Evolutionary conservation across 2,329 filamentous ascomycete species (phyloP).

Genomic region (Hypoxylon sp.): DNA sequence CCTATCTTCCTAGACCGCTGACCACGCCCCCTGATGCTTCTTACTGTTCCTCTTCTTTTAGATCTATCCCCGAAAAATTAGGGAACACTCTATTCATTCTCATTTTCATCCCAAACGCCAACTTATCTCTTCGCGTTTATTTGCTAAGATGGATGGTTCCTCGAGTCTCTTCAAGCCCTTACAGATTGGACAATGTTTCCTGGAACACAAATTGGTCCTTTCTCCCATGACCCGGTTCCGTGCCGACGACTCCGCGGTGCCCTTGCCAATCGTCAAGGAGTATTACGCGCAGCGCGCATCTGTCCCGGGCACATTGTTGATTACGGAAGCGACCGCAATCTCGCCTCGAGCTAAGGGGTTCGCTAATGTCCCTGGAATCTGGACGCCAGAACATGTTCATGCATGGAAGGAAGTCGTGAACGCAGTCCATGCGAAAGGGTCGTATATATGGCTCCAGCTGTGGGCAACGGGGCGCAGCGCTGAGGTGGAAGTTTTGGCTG

Average conservation of each 20-base stretch:
- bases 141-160: background rate
- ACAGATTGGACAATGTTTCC: background rate
- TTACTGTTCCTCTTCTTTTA: background rate
- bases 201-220: conserved; percentile 2
- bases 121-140: background rate
- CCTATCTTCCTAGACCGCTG: too few relatives aligned
- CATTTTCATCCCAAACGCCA: background rate
- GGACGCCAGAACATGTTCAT: conserved; percentile 67
- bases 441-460: conserved; percentile 74
- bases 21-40: too few relatives aligned
- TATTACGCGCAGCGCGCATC: conserved; percentile 54
- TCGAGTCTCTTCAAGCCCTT: conserved; percentile 10
- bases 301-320: conserved; percentile 63
- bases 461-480: conserved; percentile 74
- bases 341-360: conserved; percentile 64
- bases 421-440: conserved; percentile 74
- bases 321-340: conserved; percentile 72
- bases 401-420: conserved; percentile 74
- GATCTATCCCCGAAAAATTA: background rate
- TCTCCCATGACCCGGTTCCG: conserved; percentile 10
- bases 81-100: too few relatives aligned
- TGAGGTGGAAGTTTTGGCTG: conserved; percentile 51
- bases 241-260: background rate
- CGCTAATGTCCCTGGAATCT: conserved; percentile 70
- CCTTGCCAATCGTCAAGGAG: conserved; percentile 34